Evolutionary conservation across 2,329 filamentous ascomycete genomes (phyloP).

Genomic region (Colletotrichum incanum): DNA sequence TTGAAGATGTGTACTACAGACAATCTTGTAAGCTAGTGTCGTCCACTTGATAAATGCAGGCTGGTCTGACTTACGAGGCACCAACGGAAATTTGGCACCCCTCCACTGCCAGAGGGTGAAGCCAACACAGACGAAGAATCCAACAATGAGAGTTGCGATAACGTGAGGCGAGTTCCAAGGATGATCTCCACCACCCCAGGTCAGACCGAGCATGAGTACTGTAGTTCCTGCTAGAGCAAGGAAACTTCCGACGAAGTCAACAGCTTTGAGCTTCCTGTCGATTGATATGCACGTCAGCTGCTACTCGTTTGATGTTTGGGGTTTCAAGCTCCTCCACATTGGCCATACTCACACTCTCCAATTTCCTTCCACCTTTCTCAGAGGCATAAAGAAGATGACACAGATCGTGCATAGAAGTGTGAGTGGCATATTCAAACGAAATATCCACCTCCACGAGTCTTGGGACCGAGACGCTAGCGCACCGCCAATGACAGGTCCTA

Average conservation of each 20-base stretch:
- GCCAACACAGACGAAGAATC: conserved; percentile 50
- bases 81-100: conserved; percentile 63
- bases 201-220: conserved; percentile 65
- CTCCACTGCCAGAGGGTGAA: conserved; percentile 70
- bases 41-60: not conserved
- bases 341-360: conserved; percentile 59
- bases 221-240: conserved; percentile 61
- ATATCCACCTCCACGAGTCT: conserved; percentile 69
- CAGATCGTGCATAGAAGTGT: conserved; percentile 62
- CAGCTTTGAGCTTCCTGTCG: conserved; percentile 62
- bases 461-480: conserved; percentile 61
- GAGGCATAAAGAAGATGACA: conserved; percentile 70
- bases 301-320: not conserved
- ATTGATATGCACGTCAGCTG: not conserved
- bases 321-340: not conserved
- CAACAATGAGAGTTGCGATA: conserved; percentile 68
- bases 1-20: conserved; percentile 67
- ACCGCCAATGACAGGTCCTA: conserved; percentile 69
- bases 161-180: conserved; percentile 70
- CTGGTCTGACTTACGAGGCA: conserved; percentile 56
- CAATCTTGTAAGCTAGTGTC: conserved; percentile 39
- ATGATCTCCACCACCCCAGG: conserved; percentile 74
- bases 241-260: conserved; percentile 58
- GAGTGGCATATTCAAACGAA: conserved; percentile 68
- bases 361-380: conserved; percentile 67